Percentiles rank a stretch among this genome's conserved stretches.
phyloP scores from a whole-genome alignment of 371 early-diverging fungal species.

The Mortierella sp. region DNA sequence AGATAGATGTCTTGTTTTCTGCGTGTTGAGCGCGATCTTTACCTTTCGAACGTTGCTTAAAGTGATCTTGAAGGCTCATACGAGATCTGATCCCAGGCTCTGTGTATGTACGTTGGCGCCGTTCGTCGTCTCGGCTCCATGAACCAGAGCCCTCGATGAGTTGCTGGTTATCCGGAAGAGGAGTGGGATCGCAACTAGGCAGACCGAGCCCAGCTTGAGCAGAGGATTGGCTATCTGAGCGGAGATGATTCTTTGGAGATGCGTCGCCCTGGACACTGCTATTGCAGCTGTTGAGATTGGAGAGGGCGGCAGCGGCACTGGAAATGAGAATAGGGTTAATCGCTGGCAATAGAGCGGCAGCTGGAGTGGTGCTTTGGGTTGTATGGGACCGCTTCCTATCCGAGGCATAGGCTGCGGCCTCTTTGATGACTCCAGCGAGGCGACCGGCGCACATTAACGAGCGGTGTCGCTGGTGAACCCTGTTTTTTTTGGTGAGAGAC shows the following conservation, averaged over 20 bases:
- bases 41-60: constrained; percentile 1
- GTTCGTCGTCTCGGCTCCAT: neutral
- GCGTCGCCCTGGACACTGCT: neutral
- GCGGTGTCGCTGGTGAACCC: constrained; percentile 12
- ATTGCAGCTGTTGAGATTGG: constrained; percentile 15
- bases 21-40: neutral
- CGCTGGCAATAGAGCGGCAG: constrained; percentile 13
- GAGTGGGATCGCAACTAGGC: constrained; percentile 2
- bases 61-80: too few species aligned
- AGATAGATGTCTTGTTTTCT: neutral
- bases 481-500: too few species aligned
- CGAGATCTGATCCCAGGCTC: too few species aligned
- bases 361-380: constrained; percentile 4
- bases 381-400: constrained; percentile 38
- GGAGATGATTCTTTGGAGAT: neutral
- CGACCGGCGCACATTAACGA: neutral
- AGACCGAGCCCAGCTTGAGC: neutral
- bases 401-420: too few species aligned
- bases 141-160: neutral
- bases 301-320: constrained; percentile 34
- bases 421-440: neutral
- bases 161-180: neutral
- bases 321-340: constrained; percentile 38
- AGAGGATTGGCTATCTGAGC: neutral
- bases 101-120: too few species aligned